phyloP scores from a whole-genome alignment of 75 land plant genomes.

The Gnetum montanum region DNA sequence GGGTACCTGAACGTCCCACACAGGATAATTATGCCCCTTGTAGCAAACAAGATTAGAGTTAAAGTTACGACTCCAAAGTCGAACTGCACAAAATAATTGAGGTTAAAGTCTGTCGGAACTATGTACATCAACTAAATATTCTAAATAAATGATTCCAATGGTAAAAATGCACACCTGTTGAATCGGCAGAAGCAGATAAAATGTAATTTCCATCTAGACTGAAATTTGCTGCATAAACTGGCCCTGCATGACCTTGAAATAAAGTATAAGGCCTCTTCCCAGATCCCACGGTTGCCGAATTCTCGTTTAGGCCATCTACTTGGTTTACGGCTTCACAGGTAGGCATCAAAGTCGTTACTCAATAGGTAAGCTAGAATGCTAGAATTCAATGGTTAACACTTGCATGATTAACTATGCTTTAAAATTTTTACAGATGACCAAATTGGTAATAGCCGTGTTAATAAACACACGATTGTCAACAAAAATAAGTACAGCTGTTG shows the following conservation, averaged over 20 bases:
- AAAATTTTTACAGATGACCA: too few species aligned
- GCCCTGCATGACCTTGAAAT: slow-evolving; percentile 90
- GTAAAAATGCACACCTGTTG: slow-evolving; percentile 47
- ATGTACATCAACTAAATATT: too few species aligned
- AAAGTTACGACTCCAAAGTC: slow-evolving; percentile 89
- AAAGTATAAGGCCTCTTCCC: slow-evolving; percentile 61
- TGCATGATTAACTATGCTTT: too few species aligned
- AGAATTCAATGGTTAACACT: too few species aligned
- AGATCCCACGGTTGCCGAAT: slow-evolving; percentile 17
- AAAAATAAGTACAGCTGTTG: too few species aligned
- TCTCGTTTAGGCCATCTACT: slow-evolving; percentile 12
- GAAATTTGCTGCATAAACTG: slow-evolving; percentile 83
- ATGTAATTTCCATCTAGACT: slow-evolving; percentile 85
- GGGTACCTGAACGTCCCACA: slow-evolving; percentile 98
- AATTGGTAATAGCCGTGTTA: too few species aligned
- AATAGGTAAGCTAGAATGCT: too few species aligned
- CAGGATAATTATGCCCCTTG: slow-evolving; percentile 98
- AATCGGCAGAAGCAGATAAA: slow-evolving; percentile 85
- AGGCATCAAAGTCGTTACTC: too few species aligned
- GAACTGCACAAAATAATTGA: slow-evolving; percentile 40
- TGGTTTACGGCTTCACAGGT: too few species aligned
- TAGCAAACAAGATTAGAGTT: slow-evolving; percentile 94
- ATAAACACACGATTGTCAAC: too few species aligned
- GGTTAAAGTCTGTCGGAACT: neutral
- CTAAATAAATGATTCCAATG: too few species aligned